These are phyloP conservation scores for Fraxinus nigra DNA, from an alignment of 305 asterid species.

Conservation along the genomic window DNA sequence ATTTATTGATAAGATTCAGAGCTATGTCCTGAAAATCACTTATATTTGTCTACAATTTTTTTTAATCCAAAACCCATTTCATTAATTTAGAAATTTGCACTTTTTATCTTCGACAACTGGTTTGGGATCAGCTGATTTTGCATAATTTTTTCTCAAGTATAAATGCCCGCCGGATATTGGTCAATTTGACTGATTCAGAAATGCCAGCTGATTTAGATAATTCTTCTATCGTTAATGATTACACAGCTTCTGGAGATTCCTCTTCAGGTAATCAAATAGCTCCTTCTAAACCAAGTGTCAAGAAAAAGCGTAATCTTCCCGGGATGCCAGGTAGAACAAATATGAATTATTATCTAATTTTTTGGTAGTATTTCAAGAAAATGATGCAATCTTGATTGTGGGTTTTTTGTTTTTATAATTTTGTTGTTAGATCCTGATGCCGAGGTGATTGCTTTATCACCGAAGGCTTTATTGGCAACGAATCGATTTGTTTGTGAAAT, in stretches of 20 bases:
- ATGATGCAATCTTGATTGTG: neutral
- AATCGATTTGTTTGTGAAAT: conserved; percentile 62
- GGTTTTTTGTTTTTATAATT: neutral
- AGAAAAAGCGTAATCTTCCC: conserved; percentile 80
- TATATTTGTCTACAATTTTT: neutral
- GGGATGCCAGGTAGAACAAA: conserved; percentile 69
- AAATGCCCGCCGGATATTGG: conserved; percentile 24
- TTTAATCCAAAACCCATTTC: conserved; percentile 22
- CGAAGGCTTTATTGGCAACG: conserved; percentile 50
- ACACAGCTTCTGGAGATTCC: conserved; percentile 64
- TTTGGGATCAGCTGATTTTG: neutral
- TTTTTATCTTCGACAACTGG: neutral
- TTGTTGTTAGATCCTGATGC: conserved; percentile 59
- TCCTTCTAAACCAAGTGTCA: conserved; percentile 38
- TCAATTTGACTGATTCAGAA: conserved; percentile 29
- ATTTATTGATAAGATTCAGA: conserved; percentile 13
- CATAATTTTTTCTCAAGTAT: conserved; percentile 15
- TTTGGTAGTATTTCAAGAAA: conserved; percentile 2
- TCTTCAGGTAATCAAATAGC: conserved; percentile 48
- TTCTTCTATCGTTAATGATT: conserved; percentile 52
- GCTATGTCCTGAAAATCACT: neutral
- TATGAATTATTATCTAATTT: neutral
- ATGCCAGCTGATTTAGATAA: conserved; percentile 39
- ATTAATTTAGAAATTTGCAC: neutral
- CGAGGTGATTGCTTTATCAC: conserved; percentile 63